Percentiles rank a stretch among this genome's conserved stretches.
Evolutionary conservation across 1,284 basidiomycete genomes (phyloP).

Genomic region (Hypsizygus ulmarius): DNA sequence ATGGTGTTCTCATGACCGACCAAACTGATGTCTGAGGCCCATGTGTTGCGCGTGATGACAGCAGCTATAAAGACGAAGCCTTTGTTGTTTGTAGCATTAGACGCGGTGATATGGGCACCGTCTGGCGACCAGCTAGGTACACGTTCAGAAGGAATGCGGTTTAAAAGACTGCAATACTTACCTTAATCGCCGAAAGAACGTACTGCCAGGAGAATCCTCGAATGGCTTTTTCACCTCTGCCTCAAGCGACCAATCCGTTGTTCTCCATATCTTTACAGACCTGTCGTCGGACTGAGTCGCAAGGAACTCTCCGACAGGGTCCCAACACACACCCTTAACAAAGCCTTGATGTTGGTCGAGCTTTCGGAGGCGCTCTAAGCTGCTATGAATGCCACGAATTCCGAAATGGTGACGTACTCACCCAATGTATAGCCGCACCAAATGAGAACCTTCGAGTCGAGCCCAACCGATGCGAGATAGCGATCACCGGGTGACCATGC

Average conservation of each 20-base stretch:
- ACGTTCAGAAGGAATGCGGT: constrained; percentile 3
- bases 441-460: constrained; percentile 89
- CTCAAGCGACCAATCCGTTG: constrained; percentile 87
- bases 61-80: constrained; percentile 97
- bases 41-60: constrained; percentile 84
- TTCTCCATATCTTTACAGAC: constrained; percentile 95
- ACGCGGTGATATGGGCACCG: constrained; percentile 95
- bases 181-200: constrained; percentile 93
- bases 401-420: constrained; percentile 24
- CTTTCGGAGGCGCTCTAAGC: constrained; percentile 73
- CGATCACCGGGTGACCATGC: constrained; percentile 93
- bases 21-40: constrained; percentile 88
- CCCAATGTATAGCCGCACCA: constrained; percentile 92
- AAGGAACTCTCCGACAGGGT: constrained; percentile 94
- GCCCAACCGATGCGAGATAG: constrained; percentile 90
- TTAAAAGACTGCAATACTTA: constrained; percentile 30
- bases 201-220: constrained; percentile 89
- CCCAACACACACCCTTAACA: constrained; percentile 98
- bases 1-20: constrained; percentile 98
- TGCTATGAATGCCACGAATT: neutral
- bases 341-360: constrained; percentile 93
- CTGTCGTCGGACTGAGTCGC: constrained; percentile 98
- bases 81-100: constrained; percentile 94
- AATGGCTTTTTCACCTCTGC: constrained; percentile 88
- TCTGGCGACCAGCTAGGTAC: constrained; percentile 91